Percentiles rank a stretch among this genome's conserved stretches.
These are phyloP conservation scores for Irpex lacteus DNA, from an alignment of 1,284 basidiomycete genomes.

Conservation along the genomic window DNA sequence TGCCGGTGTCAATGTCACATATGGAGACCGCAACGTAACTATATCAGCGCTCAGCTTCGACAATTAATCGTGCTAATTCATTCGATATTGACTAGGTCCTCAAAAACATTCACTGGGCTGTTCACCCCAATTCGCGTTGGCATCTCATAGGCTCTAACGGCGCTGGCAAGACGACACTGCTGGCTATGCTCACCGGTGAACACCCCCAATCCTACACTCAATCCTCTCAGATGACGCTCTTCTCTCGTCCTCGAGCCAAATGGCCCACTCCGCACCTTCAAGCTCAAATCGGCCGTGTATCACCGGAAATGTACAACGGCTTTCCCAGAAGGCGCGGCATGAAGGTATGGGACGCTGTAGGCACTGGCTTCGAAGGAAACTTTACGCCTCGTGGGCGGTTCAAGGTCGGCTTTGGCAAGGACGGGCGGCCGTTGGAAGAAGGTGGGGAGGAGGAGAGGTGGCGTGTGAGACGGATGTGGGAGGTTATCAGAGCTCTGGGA, in stretches of 20 bases:
- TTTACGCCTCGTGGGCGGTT: conserved; percentile 56
- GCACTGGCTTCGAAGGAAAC: conserved; percentile 80
- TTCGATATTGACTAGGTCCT: conserved; percentile 53
- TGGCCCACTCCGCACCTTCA: conserved; percentile 59
- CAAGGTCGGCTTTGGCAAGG: conserved; percentile 43
- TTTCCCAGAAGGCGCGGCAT: conserved; percentile 79
- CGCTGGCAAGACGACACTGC: conserved; percentile 92
- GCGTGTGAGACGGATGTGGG: conserved; percentile 46
- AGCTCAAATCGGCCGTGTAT: conserved; percentile 73
- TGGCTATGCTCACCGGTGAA: conserved; percentile 91
- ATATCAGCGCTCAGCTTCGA: not conserved
- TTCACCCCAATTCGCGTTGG: conserved; percentile 80
- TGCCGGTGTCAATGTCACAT: conserved; percentile 68
- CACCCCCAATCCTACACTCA: conserved; percentile 93
- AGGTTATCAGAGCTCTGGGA: conserved; percentile 64
- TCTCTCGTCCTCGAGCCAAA: conserved; percentile 63
- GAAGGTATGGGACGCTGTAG: conserved; percentile 75
- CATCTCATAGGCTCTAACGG: conserved; percentile 88
- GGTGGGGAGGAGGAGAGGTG: conserved; percentile 36
- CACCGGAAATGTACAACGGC: conserved; percentile 88
- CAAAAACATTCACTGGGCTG: conserved; percentile 75
- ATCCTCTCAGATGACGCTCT: conserved; percentile 60
- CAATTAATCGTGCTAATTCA: conserved; percentile 4
- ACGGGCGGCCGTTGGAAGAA: conserved; percentile 23
- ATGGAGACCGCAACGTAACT: conserved; percentile 59